Evolutionary conservation across 352 stramenopile species (phyloP).

Genomic region (Globisporangium solare): DNA sequence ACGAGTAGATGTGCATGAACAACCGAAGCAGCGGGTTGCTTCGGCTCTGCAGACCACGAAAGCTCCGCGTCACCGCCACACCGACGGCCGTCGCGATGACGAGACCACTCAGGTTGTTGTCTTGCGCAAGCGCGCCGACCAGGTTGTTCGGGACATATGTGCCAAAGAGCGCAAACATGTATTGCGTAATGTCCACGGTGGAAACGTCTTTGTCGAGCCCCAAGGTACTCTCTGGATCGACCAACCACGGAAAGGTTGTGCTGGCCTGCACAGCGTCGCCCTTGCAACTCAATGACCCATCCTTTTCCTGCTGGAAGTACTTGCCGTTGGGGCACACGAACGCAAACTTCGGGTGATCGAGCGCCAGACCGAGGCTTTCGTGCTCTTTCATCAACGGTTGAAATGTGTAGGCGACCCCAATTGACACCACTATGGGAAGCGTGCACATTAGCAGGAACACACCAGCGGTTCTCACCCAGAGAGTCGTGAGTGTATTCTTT

Average conservation of each 20-base stretch:
- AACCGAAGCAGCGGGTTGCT: conserved; percentile 55
- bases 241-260: conserved; percentile 52
- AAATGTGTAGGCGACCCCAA: conserved; percentile 25
- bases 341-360: conserved; percentile 35
- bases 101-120: conserved; percentile 41
- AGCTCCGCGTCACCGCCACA: conserved; percentile 13
- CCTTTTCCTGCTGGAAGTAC: conserved; percentile 31
- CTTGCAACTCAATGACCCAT: conserved; percentile 25
- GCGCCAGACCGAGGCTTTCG: conserved; percentile 21
- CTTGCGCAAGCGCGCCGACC: conserved; percentile 27
- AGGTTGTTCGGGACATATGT: conserved; percentile 56
- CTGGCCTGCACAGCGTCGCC: conserved; percentile 24
- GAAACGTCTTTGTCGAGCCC: conserved; percentile 38
- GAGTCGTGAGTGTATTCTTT: conserved; percentile 28
- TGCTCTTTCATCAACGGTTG: conserved; percentile 31
- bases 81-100: conserved; percentile 34
- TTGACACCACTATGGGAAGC: conserved; percentile 23
- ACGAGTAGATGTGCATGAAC: conserved; percentile 53
- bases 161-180: conserved; percentile 34
- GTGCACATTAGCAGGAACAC: conserved; percentile 32
- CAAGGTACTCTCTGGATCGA: conserved; percentile 35
- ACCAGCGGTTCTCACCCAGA: conserved; percentile 36
- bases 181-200: conserved; percentile 33
- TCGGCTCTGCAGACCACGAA: conserved; percentile 21
- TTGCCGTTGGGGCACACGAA: conserved; percentile 55